Evolutionary conservation across 768 basidiomycete genomes (phyloP).

Genomic region (Pisolithus tinctorius): DNA sequence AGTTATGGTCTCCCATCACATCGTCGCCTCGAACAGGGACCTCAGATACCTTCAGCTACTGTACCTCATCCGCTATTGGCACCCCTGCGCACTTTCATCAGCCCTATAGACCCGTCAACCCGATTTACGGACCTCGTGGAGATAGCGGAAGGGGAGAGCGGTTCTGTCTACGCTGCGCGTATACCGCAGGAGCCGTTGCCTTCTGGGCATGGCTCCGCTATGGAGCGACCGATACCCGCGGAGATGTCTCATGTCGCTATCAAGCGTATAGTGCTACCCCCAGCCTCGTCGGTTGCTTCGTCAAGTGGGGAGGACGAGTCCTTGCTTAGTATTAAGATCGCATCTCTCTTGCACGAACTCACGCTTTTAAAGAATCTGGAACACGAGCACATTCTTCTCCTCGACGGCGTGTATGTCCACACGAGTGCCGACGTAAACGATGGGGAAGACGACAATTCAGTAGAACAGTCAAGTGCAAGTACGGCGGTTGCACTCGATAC

Average conservation of each 20-base stretch:
- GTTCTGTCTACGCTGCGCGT: conserved; percentile 52
- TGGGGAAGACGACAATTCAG: not conserved
- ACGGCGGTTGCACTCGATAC: conserved; percentile 32
- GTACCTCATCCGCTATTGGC: not conserved
- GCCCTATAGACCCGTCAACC: conserved; percentile 56
- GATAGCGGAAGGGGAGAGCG: conserved; percentile 80
- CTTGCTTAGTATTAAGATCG: conserved; percentile 51
- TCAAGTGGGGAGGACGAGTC: conserved; percentile 7
- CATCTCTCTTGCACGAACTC: conserved; percentile 58
- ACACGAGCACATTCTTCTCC: conserved; percentile 56
- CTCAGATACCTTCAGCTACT: conserved; percentile 33
- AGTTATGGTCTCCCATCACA: conserved; percentile 24
- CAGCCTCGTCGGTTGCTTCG: conserved; percentile 24
- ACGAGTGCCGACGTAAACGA: conserved; percentile 30
- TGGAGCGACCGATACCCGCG: conserved; percentile 20
- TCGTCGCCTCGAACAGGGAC: conserved; percentile 46
- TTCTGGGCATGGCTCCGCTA: not conserved
- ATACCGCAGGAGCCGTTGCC: conserved; percentile 13
- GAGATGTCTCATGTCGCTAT: conserved; percentile 56
- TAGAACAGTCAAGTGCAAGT: not conserved
- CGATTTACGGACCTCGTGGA: conserved; percentile 65
- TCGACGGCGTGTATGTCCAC: conserved; percentile 69
- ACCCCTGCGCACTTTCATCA: conserved; percentile 52
- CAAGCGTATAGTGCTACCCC: conserved; percentile 59
- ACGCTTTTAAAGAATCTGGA: conserved; percentile 47